These are phyloP conservation scores for Leccinellum rugosiceps DNA, from an alignment of 768 basidiomycete species.

Conservation along the genomic window DNA sequence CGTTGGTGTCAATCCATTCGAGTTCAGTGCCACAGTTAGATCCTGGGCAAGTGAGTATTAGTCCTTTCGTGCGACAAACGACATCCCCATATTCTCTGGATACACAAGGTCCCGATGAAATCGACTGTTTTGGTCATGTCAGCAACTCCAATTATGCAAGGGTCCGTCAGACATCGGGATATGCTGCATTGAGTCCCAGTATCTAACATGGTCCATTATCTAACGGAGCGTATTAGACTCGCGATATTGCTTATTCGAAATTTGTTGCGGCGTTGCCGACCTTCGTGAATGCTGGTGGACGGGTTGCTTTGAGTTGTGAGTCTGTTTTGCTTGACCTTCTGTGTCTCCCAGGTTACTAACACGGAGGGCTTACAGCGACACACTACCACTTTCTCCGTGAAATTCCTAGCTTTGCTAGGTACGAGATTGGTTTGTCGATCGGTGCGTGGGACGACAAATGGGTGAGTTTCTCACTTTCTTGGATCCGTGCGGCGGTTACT, in stretches of 20 bases:
- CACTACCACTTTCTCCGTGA: conserved; percentile 17
- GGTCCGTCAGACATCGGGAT: background rate
- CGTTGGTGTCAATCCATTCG: conserved; percentile 15
- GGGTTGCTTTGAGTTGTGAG: conserved; percentile 5
- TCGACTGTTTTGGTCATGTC: conserved; percentile 15
- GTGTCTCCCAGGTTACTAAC: background rate
- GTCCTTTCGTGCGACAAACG: background rate
- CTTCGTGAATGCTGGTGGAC: conserved; percentile 11
- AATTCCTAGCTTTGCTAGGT: conserved; percentile 13
- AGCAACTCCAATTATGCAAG: conserved; percentile 16
- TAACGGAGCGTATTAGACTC: conserved; percentile 6
- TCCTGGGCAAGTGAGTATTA: conserved; percentile 15
- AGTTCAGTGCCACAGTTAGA: conserved; percentile 1
- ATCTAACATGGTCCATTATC: background rate
- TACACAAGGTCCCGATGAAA: conserved; percentile 16
- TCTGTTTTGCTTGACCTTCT: background rate
- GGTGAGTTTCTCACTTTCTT: background rate
- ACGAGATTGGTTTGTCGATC: conserved; percentile 15
- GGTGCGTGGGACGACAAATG: conserved; percentile 18
- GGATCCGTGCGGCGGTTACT: background rate
- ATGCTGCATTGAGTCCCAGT: background rate
- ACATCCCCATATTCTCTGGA: background rate
- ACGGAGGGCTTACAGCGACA: conserved; percentile 1
- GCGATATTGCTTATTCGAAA: conserved; percentile 11
- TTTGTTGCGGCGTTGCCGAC: conserved; percentile 10